phyloP scores from a whole-genome alignment of 805 yeast species.

The Kodamaea restingae region DNA sequence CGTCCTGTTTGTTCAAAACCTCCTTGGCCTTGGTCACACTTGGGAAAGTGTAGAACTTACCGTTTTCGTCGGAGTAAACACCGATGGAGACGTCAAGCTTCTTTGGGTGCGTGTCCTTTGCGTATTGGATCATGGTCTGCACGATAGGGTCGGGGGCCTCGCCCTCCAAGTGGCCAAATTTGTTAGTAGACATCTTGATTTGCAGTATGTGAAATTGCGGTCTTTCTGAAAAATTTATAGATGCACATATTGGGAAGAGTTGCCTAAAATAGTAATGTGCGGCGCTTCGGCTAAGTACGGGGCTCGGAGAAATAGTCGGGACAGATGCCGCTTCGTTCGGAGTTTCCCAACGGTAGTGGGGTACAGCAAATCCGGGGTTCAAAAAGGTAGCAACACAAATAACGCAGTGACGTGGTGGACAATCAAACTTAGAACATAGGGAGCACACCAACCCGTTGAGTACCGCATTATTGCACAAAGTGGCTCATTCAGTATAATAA shows the following conservation, averaged over 20 bases:
- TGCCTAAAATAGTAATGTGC: background rate
- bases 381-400: too few relatives aligned
- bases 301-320: too few relatives aligned
- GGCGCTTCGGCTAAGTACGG: too few relatives aligned
- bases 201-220: background rate
- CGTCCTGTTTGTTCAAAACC: constrained; percentile 29
- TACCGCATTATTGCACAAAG: too few relatives aligned
- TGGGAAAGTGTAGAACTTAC: constrained; percentile 36
- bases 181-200: constrained; percentile 14
- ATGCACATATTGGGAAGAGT: background rate
- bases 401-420: too few relatives aligned
- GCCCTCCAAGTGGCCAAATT: constrained; percentile 15
- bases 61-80: constrained; percentile 41
- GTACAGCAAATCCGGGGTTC: background rate
- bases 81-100: constrained; percentile 44
- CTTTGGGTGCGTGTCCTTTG: constrained; percentile 24
- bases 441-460: too few relatives aligned
- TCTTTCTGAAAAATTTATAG: constrained; percentile 2
- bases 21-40: constrained; percentile 35
- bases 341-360: background rate
- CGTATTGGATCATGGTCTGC: constrained; percentile 17
- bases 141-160: constrained; percentile 30
- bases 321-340: too few relatives aligned
- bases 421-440: too few relatives aligned
- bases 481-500: too few relatives aligned